Percentiles rank a stretch among this genome's conserved stretches.
These are phyloP conservation scores for Xylaria sp. DNA, from an alignment of 495 filamentous ascomycete genomes.

Conservation along the genomic window DNA sequence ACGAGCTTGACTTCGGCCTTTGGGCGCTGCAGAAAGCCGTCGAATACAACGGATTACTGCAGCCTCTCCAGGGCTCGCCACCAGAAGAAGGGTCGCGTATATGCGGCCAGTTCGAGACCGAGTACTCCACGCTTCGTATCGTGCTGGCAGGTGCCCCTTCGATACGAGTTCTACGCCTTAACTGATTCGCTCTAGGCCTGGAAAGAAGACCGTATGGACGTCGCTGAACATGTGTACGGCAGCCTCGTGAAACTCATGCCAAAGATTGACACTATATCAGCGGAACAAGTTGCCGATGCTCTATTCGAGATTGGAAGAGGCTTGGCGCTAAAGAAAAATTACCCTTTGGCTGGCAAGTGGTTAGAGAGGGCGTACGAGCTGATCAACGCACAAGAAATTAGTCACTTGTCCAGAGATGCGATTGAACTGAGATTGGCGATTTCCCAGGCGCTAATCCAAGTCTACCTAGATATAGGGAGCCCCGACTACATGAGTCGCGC, in stretches of 20 bases:
- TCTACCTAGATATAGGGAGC: conserved; percentile 54
- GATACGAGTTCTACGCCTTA: conserved; percentile 27
- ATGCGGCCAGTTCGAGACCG: conserved; percentile 55
- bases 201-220: conserved; percentile 70
- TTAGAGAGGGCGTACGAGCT: conserved; percentile 71
- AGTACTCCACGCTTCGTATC: conserved; percentile 76
- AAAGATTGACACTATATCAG: conserved; percentile 51
- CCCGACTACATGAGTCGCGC: conserved; percentile 60
- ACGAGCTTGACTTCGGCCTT: conserved; percentile 61
- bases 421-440: conserved; percentile 70
- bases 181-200: conserved; percentile 62
- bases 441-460: conserved; percentile 65
- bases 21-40: conserved; percentile 69
- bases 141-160: conserved; percentile 62
- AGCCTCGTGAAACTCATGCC: conserved; percentile 55
- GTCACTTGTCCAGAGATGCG: conserved; percentile 63
- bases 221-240: conserved; percentile 79
- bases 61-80: conserved; percentile 40
- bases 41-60: conserved; percentile 65
- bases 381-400: conserved; percentile 62
- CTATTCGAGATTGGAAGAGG: conserved; percentile 76
- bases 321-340: conserved; percentile 59
- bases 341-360: conserved; percentile 69
- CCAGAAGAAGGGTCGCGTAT: conserved; percentile 40
- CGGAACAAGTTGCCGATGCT: conserved; percentile 73